phyloP scores from a whole-genome alignment of 257 asterid genomes.

The Penstemon barbatus region DNA sequence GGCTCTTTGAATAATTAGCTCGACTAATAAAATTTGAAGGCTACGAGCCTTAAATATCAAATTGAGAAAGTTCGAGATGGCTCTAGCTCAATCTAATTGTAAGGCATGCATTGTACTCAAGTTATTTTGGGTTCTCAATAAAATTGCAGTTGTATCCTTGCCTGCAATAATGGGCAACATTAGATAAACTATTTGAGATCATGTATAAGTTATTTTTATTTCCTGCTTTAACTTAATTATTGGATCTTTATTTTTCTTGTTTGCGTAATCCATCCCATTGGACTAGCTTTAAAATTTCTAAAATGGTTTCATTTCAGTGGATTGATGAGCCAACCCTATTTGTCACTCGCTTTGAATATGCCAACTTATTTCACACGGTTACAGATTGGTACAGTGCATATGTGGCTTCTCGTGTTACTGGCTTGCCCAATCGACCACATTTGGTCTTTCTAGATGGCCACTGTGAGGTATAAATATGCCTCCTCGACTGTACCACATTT shows the following conservation, averaged over 20 bases:
- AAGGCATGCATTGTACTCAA: not conserved
- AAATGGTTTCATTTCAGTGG: slow-evolving; percentile 66
- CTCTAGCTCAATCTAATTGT: not conserved
- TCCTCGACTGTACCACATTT: slow-evolving; percentile 7
- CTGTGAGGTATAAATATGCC: slow-evolving; percentile 63
- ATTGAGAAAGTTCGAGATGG: not conserved
- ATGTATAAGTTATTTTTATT: not conserved
- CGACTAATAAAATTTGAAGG: not conserved
- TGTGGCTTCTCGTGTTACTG: slow-evolving; percentile 85
- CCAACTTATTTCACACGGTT: slow-evolving; percentile 89
- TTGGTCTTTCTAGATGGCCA: slow-evolving; percentile 93
- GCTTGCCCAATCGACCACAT: slow-evolving; percentile 87
- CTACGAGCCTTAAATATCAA: not conserved
- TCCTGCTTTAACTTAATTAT: slow-evolving; percentile 13
- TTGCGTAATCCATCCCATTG: not conserved
- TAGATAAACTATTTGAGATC: not conserved
- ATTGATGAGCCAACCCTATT: slow-evolving; percentile 87
- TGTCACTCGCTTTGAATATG: slow-evolving; percentile 90
- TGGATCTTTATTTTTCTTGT: not conserved
- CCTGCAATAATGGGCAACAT: not conserved
- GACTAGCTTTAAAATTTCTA: slow-evolving; percentile 20
- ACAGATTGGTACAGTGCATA: slow-evolving; percentile 99
- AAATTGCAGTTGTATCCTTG: not conserved
- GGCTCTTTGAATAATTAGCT: not conserved
- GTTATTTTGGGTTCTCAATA: not conserved